phyloP scores from a whole-genome alignment of 305 asterid species.

The Stenogyne calaminthoides region DNA sequence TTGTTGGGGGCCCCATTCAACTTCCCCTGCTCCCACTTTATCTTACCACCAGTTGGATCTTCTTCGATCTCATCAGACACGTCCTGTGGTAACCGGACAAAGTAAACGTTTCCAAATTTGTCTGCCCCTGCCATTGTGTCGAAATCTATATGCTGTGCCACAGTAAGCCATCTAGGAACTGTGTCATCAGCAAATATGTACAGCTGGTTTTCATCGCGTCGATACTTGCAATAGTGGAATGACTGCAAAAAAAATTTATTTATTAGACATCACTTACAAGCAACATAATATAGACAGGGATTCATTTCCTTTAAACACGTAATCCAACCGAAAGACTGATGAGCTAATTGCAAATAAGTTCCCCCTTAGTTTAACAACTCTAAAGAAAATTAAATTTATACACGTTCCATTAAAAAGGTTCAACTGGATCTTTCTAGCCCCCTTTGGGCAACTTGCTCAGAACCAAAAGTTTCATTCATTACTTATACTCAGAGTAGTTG shows the following conservation, averaged over 20 bases:
- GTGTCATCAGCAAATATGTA: constrained; percentile 99
- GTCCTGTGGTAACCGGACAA: constrained; percentile 96
- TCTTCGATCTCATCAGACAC: constrained; percentile 99
- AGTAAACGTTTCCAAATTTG: constrained; percentile 93
- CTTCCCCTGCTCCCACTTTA: constrained; percentile 99
- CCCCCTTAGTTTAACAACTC: constrained; percentile 13
- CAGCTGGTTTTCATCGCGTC: constrained; percentile 99
- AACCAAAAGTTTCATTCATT: constrained; percentile 16
- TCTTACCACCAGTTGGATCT: constrained; percentile 99
- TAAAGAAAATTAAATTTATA: neutral
- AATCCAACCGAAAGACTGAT: no score
- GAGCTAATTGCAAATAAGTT: no score
- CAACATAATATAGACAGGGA: no score
- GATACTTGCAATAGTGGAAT: constrained; percentile 97
- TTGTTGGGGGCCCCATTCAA: constrained; percentile 98
- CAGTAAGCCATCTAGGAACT: constrained; percentile 97
- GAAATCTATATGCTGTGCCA: constrained; percentile 85
- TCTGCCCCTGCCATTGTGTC: constrained; percentile 99
- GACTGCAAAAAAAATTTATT: constrained; percentile 54
- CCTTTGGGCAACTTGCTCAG: neutral
- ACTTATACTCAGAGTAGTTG: neutral
- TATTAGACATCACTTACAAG: neutral
- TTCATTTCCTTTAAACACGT: no score
- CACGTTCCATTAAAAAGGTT: neutral
- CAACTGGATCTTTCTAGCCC: neutral